phyloP scores from a whole-genome alignment of 805 yeast genomes.

The Starmera quercuum region DNA sequence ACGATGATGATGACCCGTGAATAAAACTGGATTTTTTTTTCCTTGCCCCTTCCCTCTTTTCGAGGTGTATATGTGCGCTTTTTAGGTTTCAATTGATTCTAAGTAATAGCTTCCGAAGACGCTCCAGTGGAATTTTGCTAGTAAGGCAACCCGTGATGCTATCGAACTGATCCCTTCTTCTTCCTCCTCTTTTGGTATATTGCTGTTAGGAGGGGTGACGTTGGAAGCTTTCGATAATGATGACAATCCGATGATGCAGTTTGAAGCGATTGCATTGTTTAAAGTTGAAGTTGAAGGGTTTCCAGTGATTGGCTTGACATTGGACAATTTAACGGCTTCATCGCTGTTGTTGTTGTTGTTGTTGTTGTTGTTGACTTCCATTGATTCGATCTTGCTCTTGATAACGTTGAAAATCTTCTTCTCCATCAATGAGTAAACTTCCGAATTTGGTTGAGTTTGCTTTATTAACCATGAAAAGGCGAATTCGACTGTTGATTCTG shows the following conservation, averaged over 20 bases:
- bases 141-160: constrained; percentile 44
- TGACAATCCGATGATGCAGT: constrained; percentile 5
- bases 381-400: constrained; percentile 22
- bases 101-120: constrained; percentile 68
- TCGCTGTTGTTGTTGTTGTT: background rate
- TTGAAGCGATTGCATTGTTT: constrained; percentile 8
- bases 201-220: constrained; percentile 3
- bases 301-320: constrained; percentile 4
- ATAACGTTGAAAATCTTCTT: constrained; percentile 49
- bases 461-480: constrained; percentile 74
- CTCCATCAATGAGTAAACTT: constrained; percentile 72
- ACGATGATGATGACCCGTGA: background rate
- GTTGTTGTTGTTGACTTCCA: background rate
- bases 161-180: constrained; percentile 53
- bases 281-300: constrained; percentile 7
- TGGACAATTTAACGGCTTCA: constrained; percentile 1
- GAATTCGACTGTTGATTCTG: constrained; percentile 33
- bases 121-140: constrained; percentile 74
- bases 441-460: constrained; percentile 79
- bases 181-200: constrained; percentile 25
- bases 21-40: no score
- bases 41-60: no score
- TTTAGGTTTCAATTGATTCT: no score
- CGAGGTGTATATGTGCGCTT: no score
- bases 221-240: background rate